Evolutionary conservation across 371 early-diverging fungal species (phyloP), one percentile per base, ranked within the genome.

Genomic region (Entomophthora muscae): DNA sequence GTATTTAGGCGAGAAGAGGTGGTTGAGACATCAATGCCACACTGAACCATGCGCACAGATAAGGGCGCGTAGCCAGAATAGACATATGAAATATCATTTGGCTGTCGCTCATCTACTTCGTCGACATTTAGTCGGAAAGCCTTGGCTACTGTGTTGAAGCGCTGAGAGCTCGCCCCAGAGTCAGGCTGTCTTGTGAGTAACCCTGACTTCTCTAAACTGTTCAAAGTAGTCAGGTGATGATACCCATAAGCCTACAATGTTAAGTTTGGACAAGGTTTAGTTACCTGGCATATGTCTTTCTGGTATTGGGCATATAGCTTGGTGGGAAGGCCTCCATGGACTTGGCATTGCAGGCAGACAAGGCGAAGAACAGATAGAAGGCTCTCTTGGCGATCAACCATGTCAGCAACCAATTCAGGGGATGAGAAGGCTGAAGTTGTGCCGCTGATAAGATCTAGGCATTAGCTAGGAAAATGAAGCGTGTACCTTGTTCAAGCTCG

Each of bases 61-160:
- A 93, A 63, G 1, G 98, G 96, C 1, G 94, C 96, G 70, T 89
- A 95, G 1, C 98, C 98, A 0, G 90, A 88, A 67, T 91, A 94
- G 21, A 93, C 94, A 66, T 91, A 95, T 0, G 91, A 82, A 0
- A 91, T 80, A 72, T 95, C 96, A 52, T 84, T 83, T 0, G 93
- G 91, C 51, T 84, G 78, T 32, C 82, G 79, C 65, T 91, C 92
- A 64, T 89, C 83, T 22, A 89, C 89, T 52, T 95, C 86, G 64
- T 90, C 90, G 24, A 90, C 88, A 64, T 89, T 82, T 64, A 95
- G 72, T 13, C 83, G 78, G 13, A 95, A 73, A n/a, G 77, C 64
- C 66, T 86, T 81, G 42, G 30, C 3, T n/a, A 63, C 1, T 2
- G 17, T 27, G 13, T 31, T 86, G 80, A 54, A 88, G 69, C 53